Conservation (phyloP, 2,329 filamentous ascomycete genomes). For the Monosporascus sp. region DNA sequence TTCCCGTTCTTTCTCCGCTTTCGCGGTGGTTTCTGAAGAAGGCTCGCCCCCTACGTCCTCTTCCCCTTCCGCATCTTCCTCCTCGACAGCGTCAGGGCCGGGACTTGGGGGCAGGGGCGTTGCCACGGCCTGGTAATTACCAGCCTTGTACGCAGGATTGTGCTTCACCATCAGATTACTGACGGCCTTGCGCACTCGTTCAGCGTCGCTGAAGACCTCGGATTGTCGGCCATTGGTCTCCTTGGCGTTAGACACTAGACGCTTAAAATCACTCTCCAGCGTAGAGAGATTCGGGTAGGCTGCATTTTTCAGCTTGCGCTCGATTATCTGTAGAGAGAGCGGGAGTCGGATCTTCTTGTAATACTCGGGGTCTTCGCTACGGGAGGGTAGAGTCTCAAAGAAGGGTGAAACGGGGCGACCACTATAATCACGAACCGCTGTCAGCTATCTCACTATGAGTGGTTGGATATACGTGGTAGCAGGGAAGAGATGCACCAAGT, state of each 20-base stretch:
- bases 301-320: constrained; percentile 65
- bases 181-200: constrained; percentile 78
- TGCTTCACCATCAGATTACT: constrained; percentile 84
- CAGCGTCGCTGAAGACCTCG: constrained; percentile 74
- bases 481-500: no score
- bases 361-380: constrained; percentile 64
- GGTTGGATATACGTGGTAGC: no score
- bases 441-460: constrained; percentile 7
- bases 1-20: constrained; percentile 21
- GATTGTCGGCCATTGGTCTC: constrained; percentile 73
- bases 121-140: constrained; percentile 64
- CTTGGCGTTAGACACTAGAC: constrained; percentile 84
- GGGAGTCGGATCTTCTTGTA: constrained; percentile 74
- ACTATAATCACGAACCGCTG: constrained; percentile 35
- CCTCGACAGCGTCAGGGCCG: constrained; percentile 36
- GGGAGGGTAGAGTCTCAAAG: constrained; percentile 68
- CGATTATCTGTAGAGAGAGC: constrained; percentile 71
- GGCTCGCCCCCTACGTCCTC: constrained; percentile 12
- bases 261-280: constrained; percentile 80
- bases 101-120: constrained; percentile 60
- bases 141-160: constrained; percentile 74
- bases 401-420: constrained; percentile 69
- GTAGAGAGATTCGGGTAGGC: constrained; percentile 68
- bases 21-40: constrained; percentile 2
- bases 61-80: constrained; percentile 17